These are phyloP conservation scores for Hyaloperonospora arabidopsidis DNA, from an alignment of 352 stramenopile species.

Conservation along the genomic window DNA sequence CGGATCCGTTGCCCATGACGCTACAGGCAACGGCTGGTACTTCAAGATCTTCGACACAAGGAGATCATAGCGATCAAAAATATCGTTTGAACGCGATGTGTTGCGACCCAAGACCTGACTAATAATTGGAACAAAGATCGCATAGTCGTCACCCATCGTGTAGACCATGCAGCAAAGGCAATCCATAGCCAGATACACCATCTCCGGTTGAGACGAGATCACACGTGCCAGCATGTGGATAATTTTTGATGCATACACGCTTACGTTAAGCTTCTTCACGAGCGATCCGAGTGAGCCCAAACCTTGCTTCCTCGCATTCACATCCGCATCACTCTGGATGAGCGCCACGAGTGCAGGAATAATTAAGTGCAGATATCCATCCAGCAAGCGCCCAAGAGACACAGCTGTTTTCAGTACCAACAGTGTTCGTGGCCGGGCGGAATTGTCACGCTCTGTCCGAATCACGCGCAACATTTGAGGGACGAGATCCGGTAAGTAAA, in stretches of 20 bases:
- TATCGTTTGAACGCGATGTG: conserved; percentile 62
- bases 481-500: conserved; percentile 85
- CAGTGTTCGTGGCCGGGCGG: conserved; percentile 57
- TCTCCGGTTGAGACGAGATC: conserved; percentile 70
- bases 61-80: conserved; percentile 84
- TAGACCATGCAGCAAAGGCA: conserved; percentile 86
- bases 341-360: conserved; percentile 75
- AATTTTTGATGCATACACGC: conserved; percentile 84
- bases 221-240: conserved; percentile 85
- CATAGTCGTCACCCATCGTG: conserved; percentile 84
- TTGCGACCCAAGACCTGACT: conserved; percentile 73
- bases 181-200: conserved; percentile 84
- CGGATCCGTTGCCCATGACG: conserved; percentile 72
- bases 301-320: conserved; percentile 75
- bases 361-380: conserved; percentile 82
- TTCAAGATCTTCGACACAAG: conserved; percentile 85
- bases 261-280: conserved; percentile 86
- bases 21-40: conserved; percentile 74
- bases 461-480: conserved; percentile 85
- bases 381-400: conserved; percentile 61
- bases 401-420: conserved; percentile 76
- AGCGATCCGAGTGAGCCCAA: conserved; percentile 74
- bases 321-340: conserved; percentile 76
- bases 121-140: conserved; percentile 83
- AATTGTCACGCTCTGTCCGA: conserved; percentile 63